Base-by-base conservation (phyloP, 768 basidiomycete genomes). In the Trametes cubensis region DNA sequence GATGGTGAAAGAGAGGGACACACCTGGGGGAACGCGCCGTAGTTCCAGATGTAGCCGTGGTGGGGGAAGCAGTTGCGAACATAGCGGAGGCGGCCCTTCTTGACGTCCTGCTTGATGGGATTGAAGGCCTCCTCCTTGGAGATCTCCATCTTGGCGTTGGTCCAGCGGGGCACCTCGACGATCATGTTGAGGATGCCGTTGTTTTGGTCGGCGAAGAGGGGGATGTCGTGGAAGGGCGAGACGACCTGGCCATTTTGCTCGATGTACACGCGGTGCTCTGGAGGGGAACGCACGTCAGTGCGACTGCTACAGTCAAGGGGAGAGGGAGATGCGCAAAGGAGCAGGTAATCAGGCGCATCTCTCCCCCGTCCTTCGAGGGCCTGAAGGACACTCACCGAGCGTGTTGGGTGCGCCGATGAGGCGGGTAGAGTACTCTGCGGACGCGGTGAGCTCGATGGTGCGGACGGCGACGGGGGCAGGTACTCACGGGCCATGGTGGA, bases 31-130 rank as follows among this genome's bases (percentile, higher is more conserved):
- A 99, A 97, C 62, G 95, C 95, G 71, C 96, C 96, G 73, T 99
- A 99, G 84, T 99, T 99, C 97, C 97, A 99, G 82, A 99, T 95
- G 83, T 98, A 95, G 40, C 97, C 96, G 75, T 98, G 95, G 82
- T 99, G 97, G 69, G 97, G 97, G 91, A 99, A 99, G 79, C 97
- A 98, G 85, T 98, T 98, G 79, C 97, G 90, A 68, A 99, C 97
- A 78, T 83, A 98, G 71, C 97, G 92, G 76, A 98, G 80, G 73
- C 90, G 92, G 71, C 94, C 94, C 79, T 93, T 94, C 81, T 97
- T 98, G 77, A 92, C 89, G 76, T 98, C 96, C 81, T 99, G 97
- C 77, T 97, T 96, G 89, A 99, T 98, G 71, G 97, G 97, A 80
- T 99, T 99, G 87, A 98, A 94, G n/a, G 85, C 57, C 77, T 98